Percentiles rank a stretch among this genome's conserved stretches.
These are phyloP conservation scores for Boletus nobilissimus DNA, from an alignment of 1,284 basidiomycete genomes.

Conservation along the genomic window DNA sequence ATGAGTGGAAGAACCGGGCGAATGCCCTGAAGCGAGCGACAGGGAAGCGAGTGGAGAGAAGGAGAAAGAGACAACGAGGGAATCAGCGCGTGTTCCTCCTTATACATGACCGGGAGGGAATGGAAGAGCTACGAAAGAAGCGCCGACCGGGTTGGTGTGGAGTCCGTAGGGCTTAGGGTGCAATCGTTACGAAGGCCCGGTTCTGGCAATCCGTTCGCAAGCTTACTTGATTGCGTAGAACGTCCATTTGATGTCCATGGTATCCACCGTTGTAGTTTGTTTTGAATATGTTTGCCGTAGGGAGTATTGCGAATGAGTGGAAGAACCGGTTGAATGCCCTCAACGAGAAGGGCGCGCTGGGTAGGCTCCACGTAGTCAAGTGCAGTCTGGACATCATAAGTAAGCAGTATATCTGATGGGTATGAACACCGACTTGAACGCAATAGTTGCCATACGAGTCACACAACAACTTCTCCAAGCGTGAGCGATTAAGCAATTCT, in stretches of 20 bases:
- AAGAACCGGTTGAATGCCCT: too few species aligned
- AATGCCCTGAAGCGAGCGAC: neutral
- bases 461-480: too few species aligned
- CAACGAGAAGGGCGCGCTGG: conserved; percentile 88
- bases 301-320: too few species aligned
- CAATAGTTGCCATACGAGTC: conserved; percentile 97
- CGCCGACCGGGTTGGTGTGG: neutral
- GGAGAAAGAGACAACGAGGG: neutral
- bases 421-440: conserved; percentile 69
- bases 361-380: conserved; percentile 92
- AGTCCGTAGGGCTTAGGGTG: too few species aligned
- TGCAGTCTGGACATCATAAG: too few species aligned
- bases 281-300: too few species aligned
- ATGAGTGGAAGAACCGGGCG: conserved; percentile 93
- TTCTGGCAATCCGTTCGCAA: too few species aligned
- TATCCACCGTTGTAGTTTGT: too few species aligned
- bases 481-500: too few species aligned
- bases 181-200: too few species aligned
- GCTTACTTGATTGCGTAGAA: too few species aligned
- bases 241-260: too few species aligned
- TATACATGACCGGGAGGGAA: neutral
- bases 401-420: conserved; percentile 22
- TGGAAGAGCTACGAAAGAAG: neutral
- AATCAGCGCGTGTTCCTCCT: neutral
- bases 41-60: neutral